A percentile compares a stretch with the other conserved stretches of the same genome.
These are phyloP conservation scores for Torulaspora franciscae DNA, from an alignment of 805 yeast species.

Conservation along the genomic window DNA sequence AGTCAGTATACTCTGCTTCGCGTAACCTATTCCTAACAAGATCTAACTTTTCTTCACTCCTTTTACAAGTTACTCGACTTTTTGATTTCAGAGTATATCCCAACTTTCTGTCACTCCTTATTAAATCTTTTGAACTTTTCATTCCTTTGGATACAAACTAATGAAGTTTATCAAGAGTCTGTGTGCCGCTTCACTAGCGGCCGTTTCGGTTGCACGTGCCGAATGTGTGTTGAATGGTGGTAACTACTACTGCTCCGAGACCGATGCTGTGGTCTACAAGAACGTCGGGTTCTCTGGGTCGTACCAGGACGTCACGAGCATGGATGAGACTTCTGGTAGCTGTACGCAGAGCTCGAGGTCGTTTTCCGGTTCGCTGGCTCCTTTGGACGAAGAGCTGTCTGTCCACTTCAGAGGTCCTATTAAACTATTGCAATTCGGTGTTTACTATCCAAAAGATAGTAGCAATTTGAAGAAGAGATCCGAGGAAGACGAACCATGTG, in stretches of 20 bases:
- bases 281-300: conserved; percentile 83
- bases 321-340: conserved; percentile 65
- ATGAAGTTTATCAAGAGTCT: conserved; percentile 24
- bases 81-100: conserved; percentile 9
- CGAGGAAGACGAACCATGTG: conserved; percentile 30
- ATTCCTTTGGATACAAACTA: conserved; percentile 1
- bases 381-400: conserved; percentile 62
- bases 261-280: conserved; percentile 58
- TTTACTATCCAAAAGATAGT: conserved; percentile 64
- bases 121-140: background rate
- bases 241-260: conserved; percentile 77
- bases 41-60: background rate
- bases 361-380: conserved; percentile 63
- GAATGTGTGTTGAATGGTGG: conserved; percentile 54
- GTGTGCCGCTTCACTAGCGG: conserved; percentile 29
- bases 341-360: conserved; percentile 57
- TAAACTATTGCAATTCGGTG: conserved; percentile 66
- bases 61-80: background rate
- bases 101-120: conserved; percentile 32
- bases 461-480: conserved; percentile 44
- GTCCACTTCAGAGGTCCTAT: conserved; percentile 80
- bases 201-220: conserved; percentile 32
- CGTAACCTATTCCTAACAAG: too few species aligned
- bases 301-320: conserved; percentile 70
- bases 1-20: too few species aligned